Conservation (phyloP, 2,329 filamentous ascomycete species). For the Neofusicoccum laricinum region DNA sequence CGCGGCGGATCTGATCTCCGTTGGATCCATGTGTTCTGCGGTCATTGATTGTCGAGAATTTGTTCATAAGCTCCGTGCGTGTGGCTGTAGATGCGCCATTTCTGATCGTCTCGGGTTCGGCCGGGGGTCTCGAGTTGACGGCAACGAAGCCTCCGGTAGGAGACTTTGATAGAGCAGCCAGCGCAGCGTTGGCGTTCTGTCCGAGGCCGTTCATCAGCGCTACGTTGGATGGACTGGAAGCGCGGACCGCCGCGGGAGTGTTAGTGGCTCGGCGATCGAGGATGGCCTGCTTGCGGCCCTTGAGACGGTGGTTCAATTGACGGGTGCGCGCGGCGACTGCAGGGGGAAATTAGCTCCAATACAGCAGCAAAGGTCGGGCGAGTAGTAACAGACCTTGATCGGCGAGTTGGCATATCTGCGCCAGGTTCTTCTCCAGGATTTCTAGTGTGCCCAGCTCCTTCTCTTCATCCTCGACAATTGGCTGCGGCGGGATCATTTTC, state of each 20-base stretch:
- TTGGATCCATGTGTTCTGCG: slow-evolving; percentile 34
- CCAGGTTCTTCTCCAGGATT: slow-evolving; percentile 75
- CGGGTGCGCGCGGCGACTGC: slow-evolving; percentile 66
- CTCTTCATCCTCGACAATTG: slow-evolving; percentile 80
- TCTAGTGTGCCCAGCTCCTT: slow-evolving; percentile 81
- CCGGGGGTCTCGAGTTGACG: slow-evolving; percentile 52
- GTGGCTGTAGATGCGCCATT: slow-evolving; percentile 57
- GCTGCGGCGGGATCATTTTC: slow-evolving; percentile 75
- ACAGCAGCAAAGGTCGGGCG: neutral
- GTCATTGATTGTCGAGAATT: slow-evolving; percentile 61
- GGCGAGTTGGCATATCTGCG: slow-evolving; percentile 73
- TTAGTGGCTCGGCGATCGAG: slow-evolving; percentile 59
- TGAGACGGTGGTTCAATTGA: slow-evolving; percentile 77
- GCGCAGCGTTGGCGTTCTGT: slow-evolving; percentile 33
- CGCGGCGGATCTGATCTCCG: slow-evolving; percentile 26
- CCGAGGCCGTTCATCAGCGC: slow-evolving; percentile 39
- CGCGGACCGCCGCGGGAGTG: slow-evolving; percentile 35
- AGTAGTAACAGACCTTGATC: slow-evolving; percentile 59
- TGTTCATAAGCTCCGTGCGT: slow-evolving; percentile 59
- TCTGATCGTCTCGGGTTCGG: slow-evolving; percentile 25
- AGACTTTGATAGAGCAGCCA: slow-evolving; percentile 21
- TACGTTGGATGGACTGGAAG: slow-evolving; percentile 40
- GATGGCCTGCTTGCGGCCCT: slow-evolving; percentile 71
- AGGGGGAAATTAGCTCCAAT: slow-evolving; percentile 7
- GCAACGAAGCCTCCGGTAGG: slow-evolving; percentile 55